These are phyloP conservation scores for Curvularia hawaiiensis DNA, from an alignment of 2,329 filamentous ascomycete species.

Conservation along the genomic window DNA sequence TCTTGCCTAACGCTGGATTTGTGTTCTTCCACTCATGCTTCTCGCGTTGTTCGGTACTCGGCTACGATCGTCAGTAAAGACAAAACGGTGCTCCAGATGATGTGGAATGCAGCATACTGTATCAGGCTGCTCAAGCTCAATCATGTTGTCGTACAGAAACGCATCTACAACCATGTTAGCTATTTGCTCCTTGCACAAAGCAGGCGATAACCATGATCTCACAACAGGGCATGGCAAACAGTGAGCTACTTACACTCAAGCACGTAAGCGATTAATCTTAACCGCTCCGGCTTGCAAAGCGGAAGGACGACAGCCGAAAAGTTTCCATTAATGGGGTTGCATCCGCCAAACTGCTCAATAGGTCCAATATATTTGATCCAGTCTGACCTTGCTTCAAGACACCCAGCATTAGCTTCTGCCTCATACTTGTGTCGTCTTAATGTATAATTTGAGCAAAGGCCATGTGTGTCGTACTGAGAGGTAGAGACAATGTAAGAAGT, in stretches of 20 bases:
- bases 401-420: not conserved
- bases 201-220: not conserved
- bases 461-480: not conserved
- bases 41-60: not conserved
- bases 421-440: not conserved
- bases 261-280: not conserved
- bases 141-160: not conserved
- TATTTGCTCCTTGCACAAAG: not conserved
- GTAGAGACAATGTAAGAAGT: not conserved
- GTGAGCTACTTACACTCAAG: not conserved
- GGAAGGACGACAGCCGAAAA: not conserved
- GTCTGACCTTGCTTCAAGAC: not conserved
- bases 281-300: not conserved
- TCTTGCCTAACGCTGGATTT: not conserved
- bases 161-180: not conserved
- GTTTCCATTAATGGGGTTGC: not conserved
- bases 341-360: not conserved
- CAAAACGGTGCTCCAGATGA: not conserved
- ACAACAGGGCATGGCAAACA: not conserved
- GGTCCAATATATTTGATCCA: not conserved
- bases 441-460: not conserved
- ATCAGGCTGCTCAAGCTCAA: not conserved
- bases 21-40: not conserved
- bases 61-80: not conserved
- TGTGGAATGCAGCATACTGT: not conserved